phyloP scores from a whole-genome alignment of 1,139 yeast genomes.

The Geotrichum macrosporum region DNA sequence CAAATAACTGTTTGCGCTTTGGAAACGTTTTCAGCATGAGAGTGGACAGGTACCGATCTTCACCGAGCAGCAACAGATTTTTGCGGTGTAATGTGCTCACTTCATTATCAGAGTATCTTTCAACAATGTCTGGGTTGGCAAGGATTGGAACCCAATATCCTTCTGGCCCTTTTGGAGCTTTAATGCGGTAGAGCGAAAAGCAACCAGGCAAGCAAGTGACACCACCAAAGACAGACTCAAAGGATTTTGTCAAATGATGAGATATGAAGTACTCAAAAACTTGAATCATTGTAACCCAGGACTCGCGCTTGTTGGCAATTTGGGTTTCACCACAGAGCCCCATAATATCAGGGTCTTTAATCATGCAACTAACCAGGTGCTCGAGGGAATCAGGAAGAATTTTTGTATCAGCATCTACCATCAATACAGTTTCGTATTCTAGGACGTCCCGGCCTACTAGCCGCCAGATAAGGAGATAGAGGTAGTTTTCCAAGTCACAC shows the following conservation, averaged over 20 bases:
- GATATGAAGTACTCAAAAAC: constrained; percentile 40
- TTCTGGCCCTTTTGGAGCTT: constrained; percentile 49
- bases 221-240: constrained; percentile 39
- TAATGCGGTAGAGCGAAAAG: constrained; percentile 39
- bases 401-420: constrained; percentile 41
- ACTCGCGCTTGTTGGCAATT: constrained; percentile 35
- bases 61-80: constrained; percentile 37
- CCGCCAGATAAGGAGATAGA: constrained; percentile 34
- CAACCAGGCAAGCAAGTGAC: constrained; percentile 41
- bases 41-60: constrained; percentile 39
- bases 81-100: constrained; percentile 38
- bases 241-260: constrained; percentile 39
- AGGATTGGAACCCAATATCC: constrained; percentile 72
- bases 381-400: constrained; percentile 35
- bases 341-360: constrained; percentile 35
- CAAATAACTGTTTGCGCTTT: constrained; percentile 35
- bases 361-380: constrained; percentile 34
- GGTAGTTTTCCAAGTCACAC: constrained; percentile 37
- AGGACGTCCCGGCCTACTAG: constrained; percentile 35
- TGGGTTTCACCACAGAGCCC: constrained; percentile 40
- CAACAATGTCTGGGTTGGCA: constrained; percentile 37
- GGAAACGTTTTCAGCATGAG: constrained; percentile 39
- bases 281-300: constrained; percentile 40
- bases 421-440: constrained; percentile 35
- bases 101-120: constrained; percentile 35